Evolutionary conservation across 495 filamentous ascomycete species (phyloP).

Genomic region (Pyrenula aspistea): DNA sequence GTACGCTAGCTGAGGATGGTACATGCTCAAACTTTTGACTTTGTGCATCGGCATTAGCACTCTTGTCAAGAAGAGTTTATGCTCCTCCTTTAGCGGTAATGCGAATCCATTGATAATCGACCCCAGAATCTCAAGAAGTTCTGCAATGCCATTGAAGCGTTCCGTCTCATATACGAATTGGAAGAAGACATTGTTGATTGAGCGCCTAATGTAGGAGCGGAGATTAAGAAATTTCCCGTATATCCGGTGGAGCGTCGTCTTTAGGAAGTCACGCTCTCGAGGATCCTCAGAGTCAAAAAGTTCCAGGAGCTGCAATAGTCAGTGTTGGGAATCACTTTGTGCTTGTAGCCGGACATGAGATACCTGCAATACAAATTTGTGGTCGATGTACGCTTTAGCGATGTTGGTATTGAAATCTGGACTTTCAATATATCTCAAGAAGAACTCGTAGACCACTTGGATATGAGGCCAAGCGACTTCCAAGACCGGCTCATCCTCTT

Average conservation of each 20-base stretch:
- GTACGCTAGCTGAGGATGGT: slow-evolving; percentile 95
- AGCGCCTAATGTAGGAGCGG: slow-evolving; percentile 90
- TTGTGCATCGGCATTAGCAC: slow-evolving; percentile 93
- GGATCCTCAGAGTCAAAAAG: slow-evolving; percentile 98
- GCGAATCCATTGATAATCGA: slow-evolving; percentile 99
- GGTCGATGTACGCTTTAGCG: slow-evolving; percentile 97
- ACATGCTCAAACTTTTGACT: slow-evolving; percentile 99
- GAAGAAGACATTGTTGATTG: slow-evolving; percentile 99
- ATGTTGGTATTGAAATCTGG: slow-evolving; percentile 99
- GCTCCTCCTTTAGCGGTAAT: slow-evolving; percentile 93
- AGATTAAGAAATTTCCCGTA: slow-evolving; percentile 99
- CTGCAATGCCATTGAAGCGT: slow-evolving; percentile 95
- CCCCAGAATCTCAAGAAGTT: slow-evolving; percentile 90
- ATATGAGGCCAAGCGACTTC: slow-evolving; percentile 99
- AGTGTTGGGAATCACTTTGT: neutral
- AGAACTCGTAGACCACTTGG: slow-evolving; percentile 99
- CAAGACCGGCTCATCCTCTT: slow-evolving; percentile 95
- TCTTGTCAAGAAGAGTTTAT: slow-evolving; percentile 93
- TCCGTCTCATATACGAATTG: slow-evolving; percentile 99
- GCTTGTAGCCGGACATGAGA: slow-evolving; percentile 4
- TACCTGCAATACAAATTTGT: slow-evolving; percentile 90
- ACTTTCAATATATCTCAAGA: slow-evolving; percentile 96
- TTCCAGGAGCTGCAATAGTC: slow-evolving; percentile 58
- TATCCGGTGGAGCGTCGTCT: slow-evolving; percentile 95
- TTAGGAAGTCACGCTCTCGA: slow-evolving; percentile 91